phyloP scores from a whole-genome alignment of 768 basidiomycete species.

The Panellus pusillus region DNA sequence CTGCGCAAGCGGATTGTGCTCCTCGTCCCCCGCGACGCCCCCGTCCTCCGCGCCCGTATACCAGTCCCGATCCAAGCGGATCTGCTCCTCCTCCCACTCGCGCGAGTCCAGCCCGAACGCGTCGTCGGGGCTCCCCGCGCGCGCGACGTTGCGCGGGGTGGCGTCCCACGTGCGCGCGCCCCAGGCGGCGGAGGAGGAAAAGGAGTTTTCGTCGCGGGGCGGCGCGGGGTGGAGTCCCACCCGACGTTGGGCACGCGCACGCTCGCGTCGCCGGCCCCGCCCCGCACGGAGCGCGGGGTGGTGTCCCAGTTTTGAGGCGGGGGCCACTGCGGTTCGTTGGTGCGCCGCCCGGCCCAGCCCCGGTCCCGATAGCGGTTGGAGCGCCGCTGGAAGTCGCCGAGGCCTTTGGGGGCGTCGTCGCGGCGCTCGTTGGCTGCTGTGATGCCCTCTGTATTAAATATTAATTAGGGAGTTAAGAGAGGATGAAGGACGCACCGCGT shows the following conservation, averaged over 20 bases:
- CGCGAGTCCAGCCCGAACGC: constrained; percentile 68
- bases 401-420: constrained; percentile 65
- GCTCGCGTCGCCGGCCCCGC: constrained; percentile 67
- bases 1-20: constrained; percentile 88
- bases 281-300: constrained; percentile 61
- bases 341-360: constrained; percentile 47
- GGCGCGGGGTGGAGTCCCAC: constrained; percentile 92
- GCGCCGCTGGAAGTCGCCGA: constrained; percentile 93
- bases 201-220: constrained; percentile 49
- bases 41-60: constrained; percentile 91
- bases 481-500: constrained; percentile 43
- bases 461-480: constrained; percentile 4
- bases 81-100: constrained; percentile 98
- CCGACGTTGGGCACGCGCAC: constrained; percentile 88
- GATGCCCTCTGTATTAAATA: constrained; percentile 67
- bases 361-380: constrained; percentile 71
- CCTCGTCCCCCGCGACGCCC: constrained; percentile 82
- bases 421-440: constrained; percentile 55
- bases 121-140: constrained; percentile 70
- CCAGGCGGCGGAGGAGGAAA: constrained; percentile 63
- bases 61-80: constrained; percentile 92
- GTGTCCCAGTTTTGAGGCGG: constrained; percentile 49
- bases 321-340: constrained; percentile 29
- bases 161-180: constrained; percentile 75
- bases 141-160: constrained; percentile 67